These are phyloP conservation scores for Gomphus bonarii DNA, from an alignment of 1,284 basidiomycete species.

Conservation along the genomic window DNA sequence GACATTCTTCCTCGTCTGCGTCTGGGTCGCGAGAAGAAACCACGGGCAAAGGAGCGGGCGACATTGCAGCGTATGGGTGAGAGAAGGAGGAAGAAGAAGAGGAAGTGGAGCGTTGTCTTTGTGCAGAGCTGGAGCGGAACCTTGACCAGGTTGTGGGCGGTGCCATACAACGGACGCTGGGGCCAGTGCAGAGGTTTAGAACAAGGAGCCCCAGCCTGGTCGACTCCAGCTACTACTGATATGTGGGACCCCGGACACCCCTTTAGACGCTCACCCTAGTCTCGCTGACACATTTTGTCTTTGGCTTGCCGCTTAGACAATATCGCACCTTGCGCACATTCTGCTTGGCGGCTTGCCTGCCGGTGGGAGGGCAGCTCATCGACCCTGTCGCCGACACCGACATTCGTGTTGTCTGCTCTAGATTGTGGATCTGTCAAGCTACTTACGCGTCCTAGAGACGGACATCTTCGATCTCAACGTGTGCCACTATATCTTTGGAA, in stretches of 20 bases:
- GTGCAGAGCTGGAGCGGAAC: not conserved
- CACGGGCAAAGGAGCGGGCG: conserved; percentile 46
- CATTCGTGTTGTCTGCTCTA: no score
- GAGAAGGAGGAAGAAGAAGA: not conserved
- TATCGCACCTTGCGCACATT: no score
- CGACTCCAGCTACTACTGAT: not conserved
- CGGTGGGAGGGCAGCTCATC: no score
- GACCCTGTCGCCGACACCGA: no score
- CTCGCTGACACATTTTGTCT: no score
- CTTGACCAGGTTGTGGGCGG: not conserved
- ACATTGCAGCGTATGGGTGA: conserved; percentile 14
- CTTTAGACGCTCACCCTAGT: no score
- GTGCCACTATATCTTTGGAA: not conserved
- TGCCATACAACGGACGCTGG: not conserved
- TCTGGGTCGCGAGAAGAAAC: conserved; percentile 49
- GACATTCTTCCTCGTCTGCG: conserved; percentile 79
- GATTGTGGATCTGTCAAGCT: not conserved
- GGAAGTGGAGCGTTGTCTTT: not conserved
- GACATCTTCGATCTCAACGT: not conserved
- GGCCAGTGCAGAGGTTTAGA: not conserved
- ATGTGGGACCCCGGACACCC: no score
- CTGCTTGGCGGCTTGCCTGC: no score
- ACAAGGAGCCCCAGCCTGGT: not conserved
- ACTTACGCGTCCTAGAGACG: not conserved
- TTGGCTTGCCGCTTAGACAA: no score